Base-by-base conservation (phyloP, 148 eudicot genomes). In the Fagopyrum tataricum region DNA sequence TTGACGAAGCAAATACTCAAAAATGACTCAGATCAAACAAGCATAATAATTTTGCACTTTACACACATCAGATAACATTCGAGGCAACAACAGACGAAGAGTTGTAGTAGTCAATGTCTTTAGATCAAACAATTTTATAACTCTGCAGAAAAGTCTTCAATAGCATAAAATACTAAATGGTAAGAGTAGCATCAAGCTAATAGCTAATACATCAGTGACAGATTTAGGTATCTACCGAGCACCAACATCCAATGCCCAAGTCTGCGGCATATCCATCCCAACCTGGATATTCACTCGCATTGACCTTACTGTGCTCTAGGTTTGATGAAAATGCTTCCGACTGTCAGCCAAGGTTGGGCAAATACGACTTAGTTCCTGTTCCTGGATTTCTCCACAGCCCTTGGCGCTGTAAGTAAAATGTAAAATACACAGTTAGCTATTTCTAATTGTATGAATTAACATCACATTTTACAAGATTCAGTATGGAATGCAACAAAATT, bases 331-430 rank as follows among this genome's bases (percentile, higher is more conserved):
- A n/a, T 53, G 59, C 59, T 2, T 48, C 5, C 52, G 15, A 13
- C n/a, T 48, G 52, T 13, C 52, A 48, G 52, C 73, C 70, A 59
- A 18, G 52, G 26, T 39, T 58, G n/a, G 52, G 75, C 66, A 39
- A 47, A 58, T 47, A 71, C 21, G 61, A 31, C 37, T 72, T 79
- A 77, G 80, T 31, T 75, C 46, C 44, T 73, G 77, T 52, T 77
- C 74, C 46, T 69, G 77, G 43, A 67, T 75, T 79, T 79, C 72
- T 81, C 84, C 39, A 49, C 56, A 2, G 80, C 76, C 73, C 82
- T 74, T 23, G 84, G 87, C 69, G 87, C 87, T 84, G 82, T 74
- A 7, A n/a, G 21, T 53, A 18, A 53, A 53, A 5, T 53, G 20
- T 18, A n/a, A 53, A 31, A 31, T 31, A 31, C 0, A 31, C 37